Evolutionary conservation across 805 yeast species (phyloP).

Genomic region (Ogataea thermomethanolica): DNA sequence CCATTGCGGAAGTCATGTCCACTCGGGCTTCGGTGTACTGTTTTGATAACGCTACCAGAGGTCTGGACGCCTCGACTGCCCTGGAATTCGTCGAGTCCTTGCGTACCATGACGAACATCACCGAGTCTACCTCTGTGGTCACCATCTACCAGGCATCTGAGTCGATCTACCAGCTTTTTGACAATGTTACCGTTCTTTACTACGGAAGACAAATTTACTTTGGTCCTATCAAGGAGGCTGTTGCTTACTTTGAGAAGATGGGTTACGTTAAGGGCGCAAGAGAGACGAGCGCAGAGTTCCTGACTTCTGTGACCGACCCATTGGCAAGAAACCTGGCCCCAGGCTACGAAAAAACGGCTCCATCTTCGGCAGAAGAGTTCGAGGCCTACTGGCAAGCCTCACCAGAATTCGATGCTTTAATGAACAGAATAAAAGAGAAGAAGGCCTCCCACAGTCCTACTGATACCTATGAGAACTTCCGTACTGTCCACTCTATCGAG

Average conservation of each 20-base stretch:
- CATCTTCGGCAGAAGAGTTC: slow-evolving; percentile 54
- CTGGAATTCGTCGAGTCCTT: slow-evolving; percentile 60
- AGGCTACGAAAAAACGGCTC: slow-evolving; percentile 51
- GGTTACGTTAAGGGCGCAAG: slow-evolving; percentile 61
- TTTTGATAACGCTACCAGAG: slow-evolving; percentile 71
- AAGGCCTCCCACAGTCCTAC: slow-evolving; percentile 29
- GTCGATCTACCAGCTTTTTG: slow-evolving; percentile 57
- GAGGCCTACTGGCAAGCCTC: slow-evolving; percentile 59
- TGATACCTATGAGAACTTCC: slow-evolving; percentile 32
- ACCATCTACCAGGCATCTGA: slow-evolving; percentile 70
- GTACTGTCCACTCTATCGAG: slow-evolving; percentile 31
- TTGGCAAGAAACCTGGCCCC: slow-evolving; percentile 47
- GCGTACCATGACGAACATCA: slow-evolving; percentile 54
- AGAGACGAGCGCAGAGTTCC: slow-evolving; percentile 66
- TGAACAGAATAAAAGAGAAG: slow-evolving; percentile 35
- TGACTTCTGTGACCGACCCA: slow-evolving; percentile 66
- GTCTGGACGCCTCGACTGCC: slow-evolving; percentile 69
- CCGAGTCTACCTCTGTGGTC: slow-evolving; percentile 55
- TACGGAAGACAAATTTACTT: slow-evolving; percentile 59
- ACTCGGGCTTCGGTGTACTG: slow-evolving; percentile 53
- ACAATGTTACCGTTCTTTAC: slow-evolving; percentile 57
- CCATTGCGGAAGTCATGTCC: slow-evolving; percentile 61
- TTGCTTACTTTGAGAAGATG: slow-evolving; percentile 52
- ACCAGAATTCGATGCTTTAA: slow-evolving; percentile 42
- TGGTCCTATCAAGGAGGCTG: slow-evolving; percentile 53